Conservation (phyloP, 495 filamentous ascomycete species). For the Cenococcum geophilum region DNA sequence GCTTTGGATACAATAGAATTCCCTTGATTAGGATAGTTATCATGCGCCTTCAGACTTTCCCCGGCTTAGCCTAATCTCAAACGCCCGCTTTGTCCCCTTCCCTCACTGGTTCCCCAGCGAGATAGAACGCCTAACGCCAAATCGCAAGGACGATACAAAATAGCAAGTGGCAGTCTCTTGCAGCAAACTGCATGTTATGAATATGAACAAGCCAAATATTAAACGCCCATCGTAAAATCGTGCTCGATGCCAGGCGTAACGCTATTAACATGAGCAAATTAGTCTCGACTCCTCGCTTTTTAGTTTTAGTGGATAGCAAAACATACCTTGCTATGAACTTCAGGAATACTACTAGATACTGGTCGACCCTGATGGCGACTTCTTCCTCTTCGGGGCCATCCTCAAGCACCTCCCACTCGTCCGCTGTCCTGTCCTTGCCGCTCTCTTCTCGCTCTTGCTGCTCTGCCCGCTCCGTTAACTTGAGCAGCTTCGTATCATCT, state of each 20-base stretch:
- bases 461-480: slow-evolving; percentile 41
- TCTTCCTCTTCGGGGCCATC: slow-evolving; percentile 65
- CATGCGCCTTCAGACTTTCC: neutral
- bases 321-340: slow-evolving; percentile 82
- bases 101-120: neutral
- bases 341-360: slow-evolving; percentile 95
- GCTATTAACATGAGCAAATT: slow-evolving; percentile 32
- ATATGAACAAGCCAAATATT: slow-evolving; percentile 3
- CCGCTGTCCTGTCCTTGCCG: slow-evolving; percentile 49
- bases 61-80: neutral
- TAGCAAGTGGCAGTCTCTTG: neutral
- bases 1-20: too few species aligned
- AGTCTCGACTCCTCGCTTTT: neutral
- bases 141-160: neutral
- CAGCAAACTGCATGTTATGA: neutral
- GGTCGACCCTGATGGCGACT: slow-evolving; percentile 89
- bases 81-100: neutral
- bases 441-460: slow-evolving; percentile 37
- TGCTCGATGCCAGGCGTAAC: slow-evolving; percentile 97
- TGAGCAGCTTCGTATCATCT: slow-evolving; percentile 48
- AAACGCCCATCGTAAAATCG: slow-evolving; percentile 97
- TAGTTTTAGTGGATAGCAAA: neutral
- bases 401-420: slow-evolving; percentile 80
- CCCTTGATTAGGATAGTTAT: too few species aligned
- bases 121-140: slow-evolving; percentile 8